Evolutionary conservation across 2,329 filamentous ascomycete species (phyloP), one percentile per base, ranked within the genome.

Genomic region (Talaromyces sp.): DNA sequence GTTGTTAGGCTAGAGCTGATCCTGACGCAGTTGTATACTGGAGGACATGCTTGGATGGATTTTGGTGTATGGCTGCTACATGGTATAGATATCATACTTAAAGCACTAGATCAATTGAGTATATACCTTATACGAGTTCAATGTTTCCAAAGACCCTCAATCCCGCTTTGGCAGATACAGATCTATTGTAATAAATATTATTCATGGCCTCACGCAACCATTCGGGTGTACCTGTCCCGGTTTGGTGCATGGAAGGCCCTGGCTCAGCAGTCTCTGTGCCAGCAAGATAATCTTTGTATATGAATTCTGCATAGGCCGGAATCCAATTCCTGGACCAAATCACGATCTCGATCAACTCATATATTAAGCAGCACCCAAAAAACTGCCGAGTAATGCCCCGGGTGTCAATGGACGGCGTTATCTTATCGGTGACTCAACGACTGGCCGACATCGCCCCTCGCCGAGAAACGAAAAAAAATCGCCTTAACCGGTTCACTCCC

Each of bases 391-490:
- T 39, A 49, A 32, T 42, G 9, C 24, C 17, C n/a, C 16, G 8
- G 17, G 17, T 47, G 22, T 33, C 11, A 33, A 16, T 49, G 46
- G 46, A 19, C 17, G 32, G 32, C 16, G 17, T 36, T 65, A 66
- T 65, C 64, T 67, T 67, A 66, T 67, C 64, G 59, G 59, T 61
- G 56, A 59, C 55, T 64, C 58, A 62, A 64, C 57, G 59, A 58
- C 49, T 61, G 54, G 19, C 58, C 60, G 59, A 58, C 55, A 58
- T 62, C 56, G 59, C 58, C 59, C 57, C 51, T 55, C 60, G 40
- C 57, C 62, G 48, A 35, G 19, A 52, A 55, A 44, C 36, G 39
- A 49, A 49, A 59, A 59, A 59, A 59, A 57, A 57, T 61, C 49
- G 47, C 47, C 45, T 17, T 30, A 11, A 7, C 10, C 36, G 20